Evolutionary conservation across 2,329 filamentous ascomycete species (phyloP), one percentile per base, ranked within the genome.

Genomic region (Colletotrichum spinosum): DNA sequence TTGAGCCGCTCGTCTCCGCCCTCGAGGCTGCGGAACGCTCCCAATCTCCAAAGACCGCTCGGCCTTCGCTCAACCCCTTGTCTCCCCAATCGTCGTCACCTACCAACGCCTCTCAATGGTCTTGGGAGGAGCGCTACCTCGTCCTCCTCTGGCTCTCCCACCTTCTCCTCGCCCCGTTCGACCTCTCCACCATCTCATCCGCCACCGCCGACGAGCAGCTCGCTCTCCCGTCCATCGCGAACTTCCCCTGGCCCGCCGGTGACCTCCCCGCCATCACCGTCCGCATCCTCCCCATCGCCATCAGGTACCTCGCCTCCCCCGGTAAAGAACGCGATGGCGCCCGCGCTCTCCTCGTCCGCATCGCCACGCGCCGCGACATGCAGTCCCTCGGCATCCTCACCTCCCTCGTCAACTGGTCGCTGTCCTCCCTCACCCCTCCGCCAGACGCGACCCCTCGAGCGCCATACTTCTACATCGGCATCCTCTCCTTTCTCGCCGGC

Each of bases 301-400:
- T 93, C 58, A 84, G 86, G 61, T 92, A 93, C 72, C 84, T 98
- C 13, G 81, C 86, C 6, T 88, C 87, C 1, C 86, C 95, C 0
- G 93, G 94, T 0, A 97, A 97, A 72, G 95, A 97, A 74, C 88
- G 92, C 62, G 93, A 96, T 77, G 93, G 94, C 9, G 94, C 96
- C n/a, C 93, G 91, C 65, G 84, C 88, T 2, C 83, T 98, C 33
- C 83, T 99, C 8, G 92, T 97, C 15, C 87, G 94, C 50, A 83
- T 97, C 50, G 88, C 90, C n/a, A 88, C 94, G 75, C 88, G 96
- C 13, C 88, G 88, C 51, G 96, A 99, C 75, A 97, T 98, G 93
- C 92, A 95, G 77, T 81, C 86, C 55, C 79, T 94, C 9, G 89
- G 90, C 0, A 80, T 98, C 3, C 81, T 96, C 39, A 79, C 88